Conservation (phyloP, 257 asterid genomes). For the Forsythia suspensa region DNA sequence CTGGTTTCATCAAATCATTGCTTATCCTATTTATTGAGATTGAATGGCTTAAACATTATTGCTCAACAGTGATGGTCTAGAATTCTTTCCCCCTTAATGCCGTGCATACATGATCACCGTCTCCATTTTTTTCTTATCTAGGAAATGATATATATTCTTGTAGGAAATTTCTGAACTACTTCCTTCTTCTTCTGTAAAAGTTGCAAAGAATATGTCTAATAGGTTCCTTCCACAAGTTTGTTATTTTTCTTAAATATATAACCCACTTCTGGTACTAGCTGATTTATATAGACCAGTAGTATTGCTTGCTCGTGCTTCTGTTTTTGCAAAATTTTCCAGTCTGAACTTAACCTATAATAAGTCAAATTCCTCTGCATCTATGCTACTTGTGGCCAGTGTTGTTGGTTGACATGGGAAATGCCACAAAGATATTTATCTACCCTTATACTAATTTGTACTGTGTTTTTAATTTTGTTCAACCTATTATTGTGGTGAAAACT, state of each 20-base stretch:
- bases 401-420: conserved; percentile 43
- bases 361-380: conserved; percentile 55
- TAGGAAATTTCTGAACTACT: conserved; percentile 15
- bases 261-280: conserved; percentile 12
- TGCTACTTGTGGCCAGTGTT: conserved; percentile 42
- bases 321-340: conserved; percentile 32
- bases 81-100: not conserved
- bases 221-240: conserved; percentile 19
- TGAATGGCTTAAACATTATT: conserved; percentile 15
- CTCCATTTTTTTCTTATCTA: not conserved
- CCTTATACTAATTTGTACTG: conserved; percentile 16
- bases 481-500: not conserved
- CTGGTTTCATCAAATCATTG: conserved; percentile 19
- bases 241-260: conserved; percentile 4
- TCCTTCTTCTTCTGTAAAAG: conserved; percentile 8
- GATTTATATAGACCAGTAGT: not conserved
- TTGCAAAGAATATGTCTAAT: conserved; percentile 3
- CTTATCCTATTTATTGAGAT: conserved; percentile 9
- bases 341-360: conserved; percentile 44
- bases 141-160: conserved; percentile 4
- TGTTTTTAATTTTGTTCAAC: not conserved
- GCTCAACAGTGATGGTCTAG: not conserved
- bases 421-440: conserved; percentile 40
- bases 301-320: conserved; percentile 21
- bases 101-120: not conserved